phyloP scores from a whole-genome alignment of 768 basidiomycete genomes.

The Leccinum pellstonianum region DNA sequence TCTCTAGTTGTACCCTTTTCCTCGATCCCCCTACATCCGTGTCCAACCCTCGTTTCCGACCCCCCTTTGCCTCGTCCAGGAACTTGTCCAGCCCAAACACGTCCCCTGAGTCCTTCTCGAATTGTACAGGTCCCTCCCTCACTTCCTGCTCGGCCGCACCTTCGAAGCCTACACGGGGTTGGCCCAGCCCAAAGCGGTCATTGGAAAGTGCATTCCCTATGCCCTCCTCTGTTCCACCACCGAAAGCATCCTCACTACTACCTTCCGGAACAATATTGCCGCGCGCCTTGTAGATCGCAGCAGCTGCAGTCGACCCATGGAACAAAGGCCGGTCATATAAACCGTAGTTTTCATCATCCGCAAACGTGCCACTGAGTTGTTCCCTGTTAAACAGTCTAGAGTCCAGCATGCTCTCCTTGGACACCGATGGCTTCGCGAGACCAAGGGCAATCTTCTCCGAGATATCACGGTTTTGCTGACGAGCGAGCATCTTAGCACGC shows the following conservation, averaged over 20 bases:
- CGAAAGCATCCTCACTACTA: constrained; percentile 88
- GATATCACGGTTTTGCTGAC: constrained; percentile 97
- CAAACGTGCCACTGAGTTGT: constrained; percentile 76
- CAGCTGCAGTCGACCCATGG: constrained; percentile 92
- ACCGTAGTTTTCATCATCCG: constrained; percentile 90
- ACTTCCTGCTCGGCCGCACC: constrained; percentile 85
- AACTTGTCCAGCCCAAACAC: constrained; percentile 97
- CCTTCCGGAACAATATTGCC: constrained; percentile 70
- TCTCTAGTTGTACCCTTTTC: constrained; percentile 69
- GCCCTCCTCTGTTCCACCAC: constrained; percentile 94
- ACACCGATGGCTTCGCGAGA: constrained; percentile 92
- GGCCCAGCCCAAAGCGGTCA: constrained; percentile 90
- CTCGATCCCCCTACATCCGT: constrained; percentile 67
- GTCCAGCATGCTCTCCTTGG: constrained; percentile 97
- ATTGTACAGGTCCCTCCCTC: constrained; percentile 93
- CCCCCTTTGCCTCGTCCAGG: constrained; percentile 94
- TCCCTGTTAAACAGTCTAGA: constrained; percentile 98
- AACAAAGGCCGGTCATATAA: constrained; percentile 95
- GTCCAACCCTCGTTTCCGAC: constrained; percentile 87
- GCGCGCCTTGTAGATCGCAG: constrained; percentile 98
- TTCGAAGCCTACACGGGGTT: constrained; percentile 83
- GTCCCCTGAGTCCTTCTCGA: constrained; percentile 97
- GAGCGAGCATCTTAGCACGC: constrained; percentile 91
- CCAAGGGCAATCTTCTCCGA: constrained; percentile 99
- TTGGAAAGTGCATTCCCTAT: constrained; percentile 88